Conservation (phyloP, 1,284 basidiomycete species). For the Athelia psychrophila region DNA sequence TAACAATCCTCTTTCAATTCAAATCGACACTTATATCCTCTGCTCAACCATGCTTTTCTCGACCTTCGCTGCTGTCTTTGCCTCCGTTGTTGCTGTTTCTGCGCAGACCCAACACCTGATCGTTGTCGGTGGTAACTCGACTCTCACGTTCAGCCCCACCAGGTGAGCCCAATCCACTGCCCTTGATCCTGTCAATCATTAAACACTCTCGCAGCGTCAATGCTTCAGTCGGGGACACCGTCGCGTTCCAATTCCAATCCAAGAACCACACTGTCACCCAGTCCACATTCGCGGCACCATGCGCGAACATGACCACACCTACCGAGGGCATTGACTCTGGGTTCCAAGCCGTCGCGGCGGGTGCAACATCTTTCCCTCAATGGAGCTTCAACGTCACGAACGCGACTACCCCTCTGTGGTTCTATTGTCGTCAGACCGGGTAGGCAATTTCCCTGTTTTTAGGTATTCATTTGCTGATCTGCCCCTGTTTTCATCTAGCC, state of each 20-base stretch:
- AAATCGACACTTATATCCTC: constrained; percentile 3
- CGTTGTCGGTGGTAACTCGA: constrained; percentile 42
- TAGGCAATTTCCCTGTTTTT: constrained; percentile 3
- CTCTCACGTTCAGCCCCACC: constrained; percentile 42
- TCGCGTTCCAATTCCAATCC: constrained; percentile 50
- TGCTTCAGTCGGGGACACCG: constrained; percentile 47
- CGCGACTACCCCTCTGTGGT: constrained; percentile 43
- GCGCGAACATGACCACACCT: constrained; percentile 23
- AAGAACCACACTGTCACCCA: constrained; percentile 52
- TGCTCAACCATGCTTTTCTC: constrained; percentile 45
- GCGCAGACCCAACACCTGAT: constrained; percentile 36
- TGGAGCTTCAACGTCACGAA: constrained; percentile 38
- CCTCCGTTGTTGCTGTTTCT: constrained; percentile 36
- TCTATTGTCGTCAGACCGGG: constrained; percentile 35
- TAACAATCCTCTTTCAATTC: constrained; percentile 7
- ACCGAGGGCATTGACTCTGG: constrained; percentile 42
- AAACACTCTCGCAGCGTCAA: constrained; percentile 30
- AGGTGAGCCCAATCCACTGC: constrained; percentile 10
- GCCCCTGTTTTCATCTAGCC: constrained; percentile 25
- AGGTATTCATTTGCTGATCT: too few relatives aligned
- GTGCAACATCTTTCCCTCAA: constrained; percentile 25
- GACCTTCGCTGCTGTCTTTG: constrained; percentile 38
- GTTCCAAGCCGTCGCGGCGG: constrained; percentile 30
- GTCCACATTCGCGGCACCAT: constrained; percentile 53
- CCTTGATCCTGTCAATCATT: background rate